Evolutionary conservation across 495 filamentous ascomycete genomes (phyloP).

Genomic region (Tuber calosporum): DNA sequence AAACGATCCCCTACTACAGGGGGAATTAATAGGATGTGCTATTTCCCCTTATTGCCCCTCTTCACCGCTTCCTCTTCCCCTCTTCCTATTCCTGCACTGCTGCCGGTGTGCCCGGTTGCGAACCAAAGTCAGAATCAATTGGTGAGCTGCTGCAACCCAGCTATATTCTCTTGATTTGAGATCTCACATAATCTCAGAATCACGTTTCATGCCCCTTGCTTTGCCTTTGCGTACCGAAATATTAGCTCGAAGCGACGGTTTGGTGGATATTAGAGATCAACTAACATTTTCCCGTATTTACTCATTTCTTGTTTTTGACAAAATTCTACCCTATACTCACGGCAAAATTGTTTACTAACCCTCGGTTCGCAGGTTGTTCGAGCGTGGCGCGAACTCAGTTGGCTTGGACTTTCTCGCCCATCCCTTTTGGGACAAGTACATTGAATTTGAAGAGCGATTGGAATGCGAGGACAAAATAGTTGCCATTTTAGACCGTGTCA

Average conservation of each 20-base stretch:
- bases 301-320: constrained; percentile 40
- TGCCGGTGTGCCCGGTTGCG: constrained; percentile 19
- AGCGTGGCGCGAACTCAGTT: constrained; percentile 75
- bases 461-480: constrained; percentile 85
- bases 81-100: constrained; percentile 36
- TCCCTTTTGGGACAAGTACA: constrained; percentile 98
- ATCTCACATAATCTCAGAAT: constrained; percentile 42
- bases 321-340: constrained; percentile 21
- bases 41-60: constrained; percentile 47
- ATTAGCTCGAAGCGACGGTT: constrained; percentile 29
- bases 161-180: constrained; percentile 40
- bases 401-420: constrained; percentile 91
- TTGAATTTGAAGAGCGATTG: constrained; percentile 87
- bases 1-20: constrained; percentile 51
- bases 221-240: constrained; percentile 35
- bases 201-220: constrained; percentile 38
- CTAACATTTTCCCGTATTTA: constrained; percentile 43
- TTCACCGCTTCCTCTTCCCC: constrained; percentile 39
- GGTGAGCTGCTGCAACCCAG: constrained; percentile 42
- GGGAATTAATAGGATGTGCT: constrained; percentile 54
- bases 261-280: constrained; percentile 30
- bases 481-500: constrained; percentile 71
- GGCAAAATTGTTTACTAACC: constrained; percentile 51
- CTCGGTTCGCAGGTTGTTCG: constrained; percentile 67
- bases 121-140: constrained; percentile 36